phyloP scores from a whole-genome alignment of 116 monocot genomes.

The Cymodocea nodosa region DNA sequence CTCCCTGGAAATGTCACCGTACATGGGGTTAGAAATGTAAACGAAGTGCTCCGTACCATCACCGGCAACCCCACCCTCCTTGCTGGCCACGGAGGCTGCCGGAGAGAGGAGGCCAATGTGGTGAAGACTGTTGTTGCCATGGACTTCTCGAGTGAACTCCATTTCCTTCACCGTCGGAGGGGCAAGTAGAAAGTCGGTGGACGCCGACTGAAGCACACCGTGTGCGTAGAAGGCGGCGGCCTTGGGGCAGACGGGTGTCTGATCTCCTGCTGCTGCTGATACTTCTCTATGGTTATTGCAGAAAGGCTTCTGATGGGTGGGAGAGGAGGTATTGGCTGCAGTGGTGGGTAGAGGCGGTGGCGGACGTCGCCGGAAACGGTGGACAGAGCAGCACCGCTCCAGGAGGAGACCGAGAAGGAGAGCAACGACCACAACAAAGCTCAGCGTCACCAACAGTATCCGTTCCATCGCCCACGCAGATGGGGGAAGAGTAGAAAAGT shows the following conservation, averaged over 20 bases:
- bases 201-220: slow-evolving; percentile 1
- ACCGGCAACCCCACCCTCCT: not conserved
- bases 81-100: not conserved
- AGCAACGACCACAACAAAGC: not conserved
- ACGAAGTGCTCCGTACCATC: not conserved
- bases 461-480: not conserved
- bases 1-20: not conserved
- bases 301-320: not conserved
- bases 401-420: not conserved
- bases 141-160: not conserved
- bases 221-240: not conserved
- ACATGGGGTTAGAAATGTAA: slow-evolving; percentile 5
- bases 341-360: not conserved
- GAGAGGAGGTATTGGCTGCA: not conserved
- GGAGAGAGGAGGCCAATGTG: slow-evolving; percentile 2
- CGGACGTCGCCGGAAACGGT: not conserved
- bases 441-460: not conserved
- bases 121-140: slow-evolving; percentile 4
- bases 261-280: not conserved
- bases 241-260: not conserved
- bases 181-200: not conserved
- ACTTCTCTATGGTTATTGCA: not conserved
- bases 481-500: too few species aligned
- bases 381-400: not conserved
- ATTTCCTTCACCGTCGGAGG: too few species aligned